Conservation (phyloP, 2,329 filamentous ascomycete genomes). For the Neonectria coccinea region DNA sequence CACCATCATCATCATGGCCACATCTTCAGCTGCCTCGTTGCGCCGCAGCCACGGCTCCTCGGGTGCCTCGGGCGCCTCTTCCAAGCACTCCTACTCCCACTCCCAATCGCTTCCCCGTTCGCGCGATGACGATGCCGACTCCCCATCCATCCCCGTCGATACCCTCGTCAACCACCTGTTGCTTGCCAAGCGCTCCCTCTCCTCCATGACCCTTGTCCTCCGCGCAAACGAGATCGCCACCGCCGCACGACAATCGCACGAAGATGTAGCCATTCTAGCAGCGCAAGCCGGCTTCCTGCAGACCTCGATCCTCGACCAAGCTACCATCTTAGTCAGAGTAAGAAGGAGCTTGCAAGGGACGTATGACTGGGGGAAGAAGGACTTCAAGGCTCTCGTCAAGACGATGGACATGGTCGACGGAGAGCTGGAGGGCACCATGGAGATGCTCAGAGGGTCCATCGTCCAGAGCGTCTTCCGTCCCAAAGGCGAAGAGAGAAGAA, state of each 20-base stretch:
- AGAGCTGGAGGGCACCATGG: slow-evolving; percentile 74
- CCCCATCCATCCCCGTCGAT: slow-evolving; percentile 66
- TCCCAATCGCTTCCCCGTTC: slow-evolving; percentile 36
- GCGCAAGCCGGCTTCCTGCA: slow-evolving; percentile 77
- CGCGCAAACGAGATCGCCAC: slow-evolving; percentile 89
- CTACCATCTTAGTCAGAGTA: slow-evolving; percentile 63
- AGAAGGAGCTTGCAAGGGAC: slow-evolving; percentile 64
- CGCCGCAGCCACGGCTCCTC: slow-evolving; percentile 54
- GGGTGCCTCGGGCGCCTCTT: slow-evolving; percentile 49
- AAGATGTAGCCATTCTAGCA: slow-evolving; percentile 80
- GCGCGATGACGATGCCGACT: slow-evolving; percentile 33
- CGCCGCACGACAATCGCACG: slow-evolving; percentile 78
- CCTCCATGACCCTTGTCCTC: slow-evolving; percentile 84
- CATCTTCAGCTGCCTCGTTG: slow-evolving; percentile 51
- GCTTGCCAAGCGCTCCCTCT: slow-evolving; percentile 86
- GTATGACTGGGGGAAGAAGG: slow-evolving; percentile 68
- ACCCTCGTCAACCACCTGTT: slow-evolving; percentile 86
- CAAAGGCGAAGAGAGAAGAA: slow-evolving; percentile 67
- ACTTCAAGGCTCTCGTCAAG: slow-evolving; percentile 72
- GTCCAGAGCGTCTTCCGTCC: slow-evolving; percentile 75
- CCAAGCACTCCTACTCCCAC: slow-evolving; percentile 46
- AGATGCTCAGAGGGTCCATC: slow-evolving; percentile 70
- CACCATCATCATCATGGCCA: slow-evolving; percentile 48
- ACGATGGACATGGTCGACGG: slow-evolving; percentile 75
- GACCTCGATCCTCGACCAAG: slow-evolving; percentile 69